Base-by-base conservation (phyloP, 495 filamentous ascomycete species). In the Tuber microsphaerosporum region DNA sequence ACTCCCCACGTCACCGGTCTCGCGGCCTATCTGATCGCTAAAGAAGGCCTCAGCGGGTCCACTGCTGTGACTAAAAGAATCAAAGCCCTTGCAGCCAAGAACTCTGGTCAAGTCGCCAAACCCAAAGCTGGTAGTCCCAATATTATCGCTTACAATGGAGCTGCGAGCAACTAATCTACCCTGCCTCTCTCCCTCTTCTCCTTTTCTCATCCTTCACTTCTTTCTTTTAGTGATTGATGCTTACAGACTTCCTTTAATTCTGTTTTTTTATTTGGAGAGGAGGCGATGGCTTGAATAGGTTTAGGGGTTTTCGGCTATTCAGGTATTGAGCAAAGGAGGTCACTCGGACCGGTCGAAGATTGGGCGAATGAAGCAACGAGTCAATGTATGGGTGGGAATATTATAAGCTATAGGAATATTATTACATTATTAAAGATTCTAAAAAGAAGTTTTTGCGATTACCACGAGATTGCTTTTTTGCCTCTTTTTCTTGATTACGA, bases 1-100 rank as follows among this genome's bases (percentile, higher is more conserved):
- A 85, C 87, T 14, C 89, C 89, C 0, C 89, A 89, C 83, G 84
- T 90, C 71, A 84, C 87, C 26, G 89, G 89, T 22, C 84, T 90
- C 3, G 87, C 86, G 10, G 86, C 87, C 65, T 90, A 89, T 81
- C 84, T 90, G n/a, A 88, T 89, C 37, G 71, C 74, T 17, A 22
- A 42, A 75, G 84, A 85, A 77, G 79, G 77, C 14, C 71, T 79
- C 44, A 72, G 76, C 0, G 82, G 81, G 20, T 77, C 84, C 16
- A 48, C 73, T 10, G 82, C 79, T 2, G 77, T 86, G 34, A 83
- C 79, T 65, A 72, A 61, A 5, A 79, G 84, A 39, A 82, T 86
- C 45, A 79, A 84, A 72, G 69, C 81, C 26, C 81, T 85, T 20
- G 84, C 85, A 2, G 84, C 79, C 2, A 75, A 71, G 16, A 74